phyloP scores from a whole-genome alignment of 441 rosid species.

The Gossypium davidsonii region DNA sequence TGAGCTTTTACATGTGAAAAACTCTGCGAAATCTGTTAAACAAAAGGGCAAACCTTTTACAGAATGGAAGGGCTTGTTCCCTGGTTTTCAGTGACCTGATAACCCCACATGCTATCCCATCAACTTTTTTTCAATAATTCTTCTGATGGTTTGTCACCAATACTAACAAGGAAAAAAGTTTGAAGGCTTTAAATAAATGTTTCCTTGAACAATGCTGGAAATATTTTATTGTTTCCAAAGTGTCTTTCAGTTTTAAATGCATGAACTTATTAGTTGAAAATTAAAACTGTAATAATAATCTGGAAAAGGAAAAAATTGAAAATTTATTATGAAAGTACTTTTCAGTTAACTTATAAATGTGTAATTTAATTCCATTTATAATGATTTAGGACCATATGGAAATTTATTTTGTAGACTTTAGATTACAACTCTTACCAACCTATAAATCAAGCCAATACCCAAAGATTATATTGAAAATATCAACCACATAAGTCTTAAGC shows the following conservation, averaged over 20 bases:
- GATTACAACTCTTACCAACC: constrained; percentile 23
- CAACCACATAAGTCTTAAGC: constrained; percentile 15
- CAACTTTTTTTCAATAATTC: constrained; percentile 22
- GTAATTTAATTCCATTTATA: neutral
- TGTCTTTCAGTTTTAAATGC: neutral
- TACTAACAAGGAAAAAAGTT: constrained; percentile 15
- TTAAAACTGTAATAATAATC: neutral
- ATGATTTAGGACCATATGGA: neutral
- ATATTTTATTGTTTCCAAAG: constrained; percentile 23
- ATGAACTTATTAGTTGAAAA: neutral
- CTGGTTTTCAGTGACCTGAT: constrained; percentile 50
- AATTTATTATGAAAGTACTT: neutral
- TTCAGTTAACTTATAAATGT: neutral
- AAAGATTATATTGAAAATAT: constrained; percentile 1
- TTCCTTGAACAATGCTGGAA: constrained; percentile 1
- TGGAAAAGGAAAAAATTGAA: neutral
- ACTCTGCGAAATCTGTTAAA: constrained; percentile 28
- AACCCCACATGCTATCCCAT: constrained; percentile 32
- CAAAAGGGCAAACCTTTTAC: constrained; percentile 10
- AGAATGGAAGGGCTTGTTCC: constrained; percentile 24
- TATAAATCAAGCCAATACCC: constrained; percentile 21
- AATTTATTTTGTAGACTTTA: neutral
- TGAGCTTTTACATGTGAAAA: constrained; percentile 31
- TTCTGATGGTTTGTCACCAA: constrained; percentile 32
- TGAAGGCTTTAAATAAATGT: neutral